These are phyloP conservation scores for Smittium mucronatum DNA, from an alignment of 371 early-diverging fungal species.

Conservation along the genomic window DNA sequence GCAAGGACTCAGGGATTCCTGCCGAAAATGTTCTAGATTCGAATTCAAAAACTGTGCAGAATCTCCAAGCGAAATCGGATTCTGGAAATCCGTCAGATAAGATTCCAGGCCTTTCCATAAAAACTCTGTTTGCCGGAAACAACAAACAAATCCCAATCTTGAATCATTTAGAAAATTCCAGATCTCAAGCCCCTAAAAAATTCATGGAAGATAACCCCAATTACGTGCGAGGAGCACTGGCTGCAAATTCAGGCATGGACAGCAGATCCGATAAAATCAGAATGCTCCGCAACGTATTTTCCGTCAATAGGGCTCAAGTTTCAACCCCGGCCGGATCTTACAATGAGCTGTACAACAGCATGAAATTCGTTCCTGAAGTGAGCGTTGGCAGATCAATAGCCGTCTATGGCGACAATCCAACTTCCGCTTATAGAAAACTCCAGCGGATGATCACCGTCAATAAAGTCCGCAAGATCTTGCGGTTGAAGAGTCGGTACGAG, in stretches of 20 bases:
- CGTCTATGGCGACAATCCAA: slow-evolving; percentile 1
- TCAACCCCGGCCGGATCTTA: too few relatives aligned
- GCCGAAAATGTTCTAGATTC: background rate
- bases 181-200: background rate
- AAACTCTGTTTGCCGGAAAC: background rate
- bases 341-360: background rate
- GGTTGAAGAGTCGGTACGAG: slow-evolving; percentile 26
- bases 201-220: background rate
- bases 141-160: background rate
- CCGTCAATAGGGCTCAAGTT: background rate
- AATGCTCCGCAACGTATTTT: background rate
- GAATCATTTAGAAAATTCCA: too few relatives aligned
- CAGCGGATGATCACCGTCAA: slow-evolving; percentile 27
- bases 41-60: background rate
- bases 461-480: slow-evolving; percentile 24
- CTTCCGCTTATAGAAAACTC: slow-evolving; percentile 9
- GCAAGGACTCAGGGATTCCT: background rate
- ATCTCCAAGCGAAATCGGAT: background rate
- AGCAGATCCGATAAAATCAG: background rate
- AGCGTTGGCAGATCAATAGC: slow-evolving; percentile 5
- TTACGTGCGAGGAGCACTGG: background rate
- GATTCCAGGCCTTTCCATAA: background rate
- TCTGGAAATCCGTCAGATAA: background rate
- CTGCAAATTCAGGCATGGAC: background rate
- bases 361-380: background rate